Conservation (phyloP, 352 stramenopile genomes). For the Pythium insidiosum region DNA sequence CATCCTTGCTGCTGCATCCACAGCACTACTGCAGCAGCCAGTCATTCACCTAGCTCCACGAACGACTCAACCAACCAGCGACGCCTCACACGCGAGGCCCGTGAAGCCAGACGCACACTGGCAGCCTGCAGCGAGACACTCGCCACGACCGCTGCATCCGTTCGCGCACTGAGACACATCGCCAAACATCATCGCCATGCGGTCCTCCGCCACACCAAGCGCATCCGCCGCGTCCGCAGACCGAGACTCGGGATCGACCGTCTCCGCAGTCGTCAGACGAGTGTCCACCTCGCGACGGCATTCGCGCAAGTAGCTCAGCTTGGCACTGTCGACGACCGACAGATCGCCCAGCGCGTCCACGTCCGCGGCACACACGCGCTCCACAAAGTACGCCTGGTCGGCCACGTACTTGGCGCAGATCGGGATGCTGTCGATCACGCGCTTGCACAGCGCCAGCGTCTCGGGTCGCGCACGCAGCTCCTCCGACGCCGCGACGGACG, state of each 20-base stretch:
- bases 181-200: background rate
- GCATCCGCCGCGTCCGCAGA: background rate
- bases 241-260: too few species aligned
- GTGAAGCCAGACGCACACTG: conserved; percentile 9
- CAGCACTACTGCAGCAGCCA: too few species aligned
- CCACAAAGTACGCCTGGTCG: conserved; percentile 10
- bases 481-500: too few species aligned
- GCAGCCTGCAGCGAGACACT: conserved; percentile 11
- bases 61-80: too few species aligned
- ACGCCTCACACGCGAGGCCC: conserved; percentile 10
- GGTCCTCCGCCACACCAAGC: background rate
- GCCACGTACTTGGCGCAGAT: conserved; percentile 12
- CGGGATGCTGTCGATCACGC: conserved; percentile 8
- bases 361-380: conserved; percentile 11
- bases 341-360: conserved; percentile 11
- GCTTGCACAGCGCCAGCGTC: conserved; percentile 8
- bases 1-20: too few species aligned
- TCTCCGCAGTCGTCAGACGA: too few species aligned
- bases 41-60: too few species aligned
- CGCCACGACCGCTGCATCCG: conserved; percentile 7
- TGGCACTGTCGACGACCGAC: conserved; percentile 1
- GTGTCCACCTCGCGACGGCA: background rate
- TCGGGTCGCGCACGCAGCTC: too few species aligned
- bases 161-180: conserved; percentile 4
- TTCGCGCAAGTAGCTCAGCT: background rate